Conservation (phyloP, 345 rosid species). For the Moricandia arvensis region DNA sequence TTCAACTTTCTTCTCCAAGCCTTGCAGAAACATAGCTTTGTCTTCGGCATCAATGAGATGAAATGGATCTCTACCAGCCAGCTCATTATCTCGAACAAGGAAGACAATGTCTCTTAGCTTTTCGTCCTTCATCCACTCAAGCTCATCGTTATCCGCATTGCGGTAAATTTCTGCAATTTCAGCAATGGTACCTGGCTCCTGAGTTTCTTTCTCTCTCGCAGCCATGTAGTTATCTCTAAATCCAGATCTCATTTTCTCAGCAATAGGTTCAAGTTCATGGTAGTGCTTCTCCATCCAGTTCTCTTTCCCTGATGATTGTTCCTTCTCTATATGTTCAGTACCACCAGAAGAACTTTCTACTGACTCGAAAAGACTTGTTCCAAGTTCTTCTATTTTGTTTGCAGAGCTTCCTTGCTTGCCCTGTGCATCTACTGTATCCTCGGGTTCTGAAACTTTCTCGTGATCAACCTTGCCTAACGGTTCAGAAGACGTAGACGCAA, state of each 20-base stretch:
- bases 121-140: constrained; percentile 92
- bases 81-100: constrained; percentile 84
- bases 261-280: constrained; percentile 66
- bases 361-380: background rate
- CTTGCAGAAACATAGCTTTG: constrained; percentile 69
- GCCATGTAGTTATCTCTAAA: constrained; percentile 66
- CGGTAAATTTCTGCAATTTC: constrained; percentile 49
- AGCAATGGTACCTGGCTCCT: constrained; percentile 29
- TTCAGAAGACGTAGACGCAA: constrained; percentile 28
- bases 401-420: constrained; percentile 17
- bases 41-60: constrained; percentile 67
- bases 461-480: constrained; percentile 29
- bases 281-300: constrained; percentile 71
- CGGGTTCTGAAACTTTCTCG: constrained; percentile 9
- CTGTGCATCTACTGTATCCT: constrained; percentile 18
- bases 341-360: constrained; percentile 31
- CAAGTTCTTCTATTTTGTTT: constrained; percentile 26
- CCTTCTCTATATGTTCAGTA: constrained; percentile 25
- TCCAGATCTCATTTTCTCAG: constrained; percentile 66
- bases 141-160: constrained; percentile 53
- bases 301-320: constrained; percentile 34
- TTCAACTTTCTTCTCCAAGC: constrained; percentile 84
- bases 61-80: constrained; percentile 85
- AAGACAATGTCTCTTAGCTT: constrained; percentile 74
- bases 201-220: constrained; percentile 60